Evolutionary conservation across 805 yeast species (phyloP), one percentile per base, ranked within the genome.

Genomic region (Wickerhamomyces bovis): DNA sequence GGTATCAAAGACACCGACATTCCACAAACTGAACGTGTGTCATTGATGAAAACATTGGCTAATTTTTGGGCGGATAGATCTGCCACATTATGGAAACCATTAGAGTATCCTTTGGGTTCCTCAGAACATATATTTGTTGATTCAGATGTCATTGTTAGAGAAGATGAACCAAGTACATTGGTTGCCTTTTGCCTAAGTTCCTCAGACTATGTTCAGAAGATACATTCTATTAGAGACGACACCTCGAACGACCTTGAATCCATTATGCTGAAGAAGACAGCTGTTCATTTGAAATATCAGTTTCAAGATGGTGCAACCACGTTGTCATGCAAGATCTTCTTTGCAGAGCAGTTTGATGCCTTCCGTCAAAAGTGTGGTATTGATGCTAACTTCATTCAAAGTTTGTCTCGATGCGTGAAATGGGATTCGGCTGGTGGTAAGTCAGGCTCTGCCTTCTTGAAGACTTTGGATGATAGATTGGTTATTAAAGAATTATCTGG

Each of bases 391-490:
- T 94, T 83, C 54, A 80, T 94, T 38, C 96, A 89, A 62, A 89
- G 97, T 64, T 74, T 95, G 41, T 83, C 97, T 6, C 69, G 99
- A 50, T 94, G 99, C 67, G 80, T 89, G 13, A 87, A 89, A 60
- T 95, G 98, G 98, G 90, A 92, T 58, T 85, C 96, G 0, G 78
- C 83, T 23, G 99, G 99, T 36, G 99, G 99, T 33, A 94, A 94
- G 61, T 87, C 96, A 63, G 97, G 98, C 0, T 89, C 97, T 3
- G 88, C 89, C 2, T 94, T 94, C 63, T 70, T 94, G 64, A 94
- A 94, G 60, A 94, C 99, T 0, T 67, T 88, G 40, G 99, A 94
- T 66, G 88, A 89, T 59, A 69, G 98, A 49, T 83, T 89, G 53
- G 86, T 94, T 44, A 80, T 94, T 39, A 94, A 94, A 66, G 96